Evolutionary conservation across 257 asterid genomes (phyloP).

Genomic region (Solanum dulcamara): DNA sequence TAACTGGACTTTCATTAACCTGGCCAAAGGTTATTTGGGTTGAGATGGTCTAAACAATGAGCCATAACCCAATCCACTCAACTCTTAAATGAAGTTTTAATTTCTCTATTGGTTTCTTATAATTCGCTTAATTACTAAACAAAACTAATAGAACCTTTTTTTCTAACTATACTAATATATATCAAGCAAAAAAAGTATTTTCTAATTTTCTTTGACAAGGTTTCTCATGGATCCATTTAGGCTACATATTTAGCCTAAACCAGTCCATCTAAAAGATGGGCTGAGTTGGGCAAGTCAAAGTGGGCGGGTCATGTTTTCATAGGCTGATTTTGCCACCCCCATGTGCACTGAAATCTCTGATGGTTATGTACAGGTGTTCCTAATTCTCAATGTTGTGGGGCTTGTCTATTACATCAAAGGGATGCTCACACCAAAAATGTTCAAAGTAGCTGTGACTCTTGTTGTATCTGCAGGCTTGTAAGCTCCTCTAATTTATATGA

Average conservation of each 20-base stretch:
- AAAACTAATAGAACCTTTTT: not conserved
- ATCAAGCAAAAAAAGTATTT: not conserved
- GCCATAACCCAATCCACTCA: not conserved
- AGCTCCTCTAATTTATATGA: slow-evolving; percentile 17
- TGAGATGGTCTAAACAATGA: not conserved
- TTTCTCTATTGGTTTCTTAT: not conserved
- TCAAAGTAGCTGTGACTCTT: slow-evolving; percentile 92
- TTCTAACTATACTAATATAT: not conserved
- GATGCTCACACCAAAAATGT: slow-evolving; percentile 84
- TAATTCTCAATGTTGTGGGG: slow-evolving; percentile 83
- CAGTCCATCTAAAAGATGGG: not conserved
- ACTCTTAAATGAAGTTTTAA: not conserved
- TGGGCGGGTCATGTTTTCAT: not conserved
- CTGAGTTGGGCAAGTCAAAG: not conserved
- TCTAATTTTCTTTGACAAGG: not conserved
- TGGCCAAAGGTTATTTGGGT: not conserved
- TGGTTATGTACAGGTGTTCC: slow-evolving; percentile 61
- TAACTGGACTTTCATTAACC: not conserved
- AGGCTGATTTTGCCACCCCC: not conserved
- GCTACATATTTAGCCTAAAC: not conserved
- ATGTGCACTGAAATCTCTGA: not conserved
- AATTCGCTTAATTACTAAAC: not conserved
- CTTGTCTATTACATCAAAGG: slow-evolving; percentile 88
- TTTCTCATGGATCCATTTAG: not conserved
- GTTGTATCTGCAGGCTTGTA: slow-evolving; percentile 83